These are phyloP conservation scores for Immersiella caudata DNA, from an alignment of 495 filamentous ascomycete genomes.

Conservation along the genomic window DNA sequence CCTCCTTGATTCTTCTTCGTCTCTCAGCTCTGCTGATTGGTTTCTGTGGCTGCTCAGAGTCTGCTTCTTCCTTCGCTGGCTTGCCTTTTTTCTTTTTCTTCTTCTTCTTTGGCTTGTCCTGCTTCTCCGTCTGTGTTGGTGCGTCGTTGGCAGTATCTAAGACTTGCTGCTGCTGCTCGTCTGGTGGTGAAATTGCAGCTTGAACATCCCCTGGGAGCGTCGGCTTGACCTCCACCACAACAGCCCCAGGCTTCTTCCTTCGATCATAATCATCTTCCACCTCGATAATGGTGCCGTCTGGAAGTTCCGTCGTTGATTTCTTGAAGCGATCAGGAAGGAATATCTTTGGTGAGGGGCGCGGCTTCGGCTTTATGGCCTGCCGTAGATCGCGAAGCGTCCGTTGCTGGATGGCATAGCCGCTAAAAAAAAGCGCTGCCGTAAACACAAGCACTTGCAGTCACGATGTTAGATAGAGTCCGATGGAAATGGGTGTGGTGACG, in stretches of 20 bases:
- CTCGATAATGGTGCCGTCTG: slow-evolving; percentile 41
- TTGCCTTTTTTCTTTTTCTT: slow-evolving; percentile 15
- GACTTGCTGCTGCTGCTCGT: background rate
- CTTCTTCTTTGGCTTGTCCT: slow-evolving; percentile 20
- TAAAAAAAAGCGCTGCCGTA: slow-evolving; percentile 55
- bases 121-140: slow-evolving; percentile 14
- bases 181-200: background rate
- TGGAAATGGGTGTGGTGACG: slow-evolving; percentile 28
- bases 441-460: slow-evolving; percentile 48
- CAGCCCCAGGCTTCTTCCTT: background rate
- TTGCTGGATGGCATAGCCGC: slow-evolving; percentile 59
- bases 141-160: background rate
- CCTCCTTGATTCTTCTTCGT: slow-evolving; percentile 53
- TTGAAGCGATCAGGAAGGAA: slow-evolving; percentile 47
- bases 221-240: slow-evolving; percentile 38
- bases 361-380: slow-evolving; percentile 46
- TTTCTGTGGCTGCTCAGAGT: slow-evolving; percentile 29
- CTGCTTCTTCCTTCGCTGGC: slow-evolving; percentile 22
- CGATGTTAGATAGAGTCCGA: background rate
- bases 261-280: slow-evolving; percentile 25
- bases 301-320: slow-evolving; percentile 39
- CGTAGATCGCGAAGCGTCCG: slow-evolving; percentile 55
- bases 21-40: slow-evolving; percentile 51
- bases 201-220: slow-evolving; percentile 29
- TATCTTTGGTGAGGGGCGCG: slow-evolving; percentile 45